Base-by-base conservation (phyloP, 2,329 filamentous ascomycete species). In the Westerdykella ornata region DNA sequence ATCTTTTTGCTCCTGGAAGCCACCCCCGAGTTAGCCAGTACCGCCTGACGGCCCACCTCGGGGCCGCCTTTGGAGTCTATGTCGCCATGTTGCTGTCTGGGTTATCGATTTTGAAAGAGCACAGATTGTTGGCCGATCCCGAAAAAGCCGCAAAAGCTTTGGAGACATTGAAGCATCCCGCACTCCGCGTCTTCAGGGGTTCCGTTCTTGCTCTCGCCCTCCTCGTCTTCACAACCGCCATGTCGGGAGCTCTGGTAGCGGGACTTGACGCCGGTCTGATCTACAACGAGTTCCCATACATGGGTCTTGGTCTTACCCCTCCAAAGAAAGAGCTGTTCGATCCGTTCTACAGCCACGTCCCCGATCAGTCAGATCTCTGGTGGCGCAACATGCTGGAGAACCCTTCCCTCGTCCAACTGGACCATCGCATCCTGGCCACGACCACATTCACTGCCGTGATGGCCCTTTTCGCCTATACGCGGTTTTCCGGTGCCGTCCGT, bases 361-460 rank as follows among this genome's bases (percentile, higher is more conserved):
- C 82, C 31, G 88, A 95, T 62, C 73, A 77, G 32, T 82, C 81
- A 11, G 94, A 98, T 59, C 73, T 97, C 14, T 88, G 85, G 81
- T 98, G 92, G 92, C 82, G 92, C 59, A 98, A 98, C 70, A 85
- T 94, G 75, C 82, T 97, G 26, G 92, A 97, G 73, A 98, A 98
- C 70, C 94, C 92, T 3, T 89, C 85, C 13, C 79, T 94, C 18
- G 94, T 97, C 2, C 94, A 98, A 70, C 79, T 98, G 34, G 87
- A 98, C 68, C 92, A 98, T 72, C 84, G 94, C 34, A 86, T 94
- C 54, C 76, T 97, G 28, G 94, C 92, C 44, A 87, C 83, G 35
- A 88, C 87, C 13, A 95, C 90, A 1, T 94, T 95, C 66, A 84
- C 80, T 39, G 77, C 84, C 47, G 80, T 97, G 46, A 71, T 94